Evolutionary conservation across 306 rosid genomes (phyloP).

Genomic region (Fragaria vesca): DNA sequence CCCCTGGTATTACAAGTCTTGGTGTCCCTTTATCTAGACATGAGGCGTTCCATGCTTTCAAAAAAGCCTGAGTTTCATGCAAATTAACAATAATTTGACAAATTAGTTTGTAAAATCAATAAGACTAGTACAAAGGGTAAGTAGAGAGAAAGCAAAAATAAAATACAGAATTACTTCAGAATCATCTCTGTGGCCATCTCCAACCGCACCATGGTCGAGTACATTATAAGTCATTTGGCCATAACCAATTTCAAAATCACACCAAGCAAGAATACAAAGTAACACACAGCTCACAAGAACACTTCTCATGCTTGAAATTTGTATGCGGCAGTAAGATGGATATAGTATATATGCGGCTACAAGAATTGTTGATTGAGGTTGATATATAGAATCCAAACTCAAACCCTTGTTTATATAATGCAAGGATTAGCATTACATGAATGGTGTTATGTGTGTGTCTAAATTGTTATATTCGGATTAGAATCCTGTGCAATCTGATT

Average conservation of each 20-base stretch:
- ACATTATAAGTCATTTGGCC: not conserved
- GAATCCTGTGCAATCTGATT: not conserved
- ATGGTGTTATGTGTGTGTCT: not conserved
- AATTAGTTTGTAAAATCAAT: not conserved
- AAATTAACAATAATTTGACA: not conserved
- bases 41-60: constrained; percentile 31
- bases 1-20: constrained; percentile 26
- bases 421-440: not conserved
- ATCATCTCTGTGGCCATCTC: not conserved
- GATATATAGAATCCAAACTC: not conserved
- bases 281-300: not conserved
- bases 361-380: not conserved
- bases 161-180: not conserved
- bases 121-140: not conserved
- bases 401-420: not conserved
- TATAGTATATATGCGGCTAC: not conserved
- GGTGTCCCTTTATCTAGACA: constrained; percentile 29
- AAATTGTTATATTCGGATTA: not conserved
- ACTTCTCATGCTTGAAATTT: not conserved
- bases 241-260: not conserved
- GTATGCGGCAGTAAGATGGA: not conserved
- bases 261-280: not conserved
- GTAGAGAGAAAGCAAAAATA: not conserved
- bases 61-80: constrained; percentile 32
- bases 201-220: not conserved